Percentiles rank a stretch among this genome's conserved stretches.
These are phyloP conservation scores for Yamadazyma trypodendri DNA, from an alignment of 1,139 yeast species.

Conservation along the genomic window DNA sequence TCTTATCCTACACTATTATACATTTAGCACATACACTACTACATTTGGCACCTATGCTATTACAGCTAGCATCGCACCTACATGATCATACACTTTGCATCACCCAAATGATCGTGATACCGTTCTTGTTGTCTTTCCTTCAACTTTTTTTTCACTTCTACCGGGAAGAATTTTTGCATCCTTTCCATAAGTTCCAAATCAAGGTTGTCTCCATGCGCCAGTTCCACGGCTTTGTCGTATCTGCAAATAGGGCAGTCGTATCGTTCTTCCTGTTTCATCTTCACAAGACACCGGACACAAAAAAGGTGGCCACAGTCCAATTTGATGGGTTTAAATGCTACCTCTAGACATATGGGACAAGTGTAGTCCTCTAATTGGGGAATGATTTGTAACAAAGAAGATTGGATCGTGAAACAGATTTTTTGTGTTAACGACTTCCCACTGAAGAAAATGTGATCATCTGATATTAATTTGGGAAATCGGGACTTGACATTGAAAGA, in stretches of 20 bases:
- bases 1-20: no score
- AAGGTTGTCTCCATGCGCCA: slow-evolving; percentile 60
- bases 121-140: slow-evolving; percentile 58
- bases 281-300: slow-evolving; percentile 70
- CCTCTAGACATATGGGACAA: slow-evolving; percentile 69
- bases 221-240: slow-evolving; percentile 44
- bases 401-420: slow-evolving; percentile 56
- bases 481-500: slow-evolving; percentile 47
- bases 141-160: slow-evolving; percentile 62
- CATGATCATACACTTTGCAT: slow-evolving; percentile 29
- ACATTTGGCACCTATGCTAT: no score
- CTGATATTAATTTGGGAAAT: slow-evolving; percentile 47
- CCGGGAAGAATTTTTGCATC: slow-evolving; percentile 62
- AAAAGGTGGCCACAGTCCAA: slow-evolving; percentile 64
- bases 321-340: slow-evolving; percentile 70
- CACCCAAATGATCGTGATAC: slow-evolving; percentile 29
- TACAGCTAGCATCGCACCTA: no score
- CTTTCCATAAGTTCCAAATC: slow-evolving; percentile 53
- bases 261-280: slow-evolving; percentile 56
- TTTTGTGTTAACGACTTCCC: slow-evolving; percentile 54
- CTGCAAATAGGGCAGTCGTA: slow-evolving; percentile 71
- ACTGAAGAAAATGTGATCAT: slow-evolving; percentile 45
- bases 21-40: no score
- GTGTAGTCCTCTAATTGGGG: slow-evolving; percentile 76
- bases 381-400: slow-evolving; percentile 51